Conservation (phyloP, 1,284 basidiomycete genomes). For the Butyriboletus appendiculatus region DNA sequence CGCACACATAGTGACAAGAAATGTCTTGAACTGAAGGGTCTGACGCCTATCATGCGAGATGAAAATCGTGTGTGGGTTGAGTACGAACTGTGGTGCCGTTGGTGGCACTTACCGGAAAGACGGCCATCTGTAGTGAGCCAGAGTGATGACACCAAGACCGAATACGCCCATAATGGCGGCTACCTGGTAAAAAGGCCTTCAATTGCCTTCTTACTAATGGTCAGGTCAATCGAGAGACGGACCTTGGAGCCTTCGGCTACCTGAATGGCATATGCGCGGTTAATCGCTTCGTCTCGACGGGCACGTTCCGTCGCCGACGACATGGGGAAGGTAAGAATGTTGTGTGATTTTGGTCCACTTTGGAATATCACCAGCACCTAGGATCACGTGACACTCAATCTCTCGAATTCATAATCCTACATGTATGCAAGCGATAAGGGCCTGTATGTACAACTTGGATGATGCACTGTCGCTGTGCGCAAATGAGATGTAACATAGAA, state of each 20-base stretch:
- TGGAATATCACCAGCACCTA: not conserved
- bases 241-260: constrained; percentile 53
- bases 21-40: constrained; percentile 80
- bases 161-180: constrained; percentile 53
- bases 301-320: constrained; percentile 39
- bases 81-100: not conserved
- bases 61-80: not conserved
- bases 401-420: not conserved
- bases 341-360: not conserved
- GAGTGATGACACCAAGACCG: constrained; percentile 60
- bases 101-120: constrained; percentile 58
- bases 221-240: constrained; percentile 10
- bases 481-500: not conserved
- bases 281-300: constrained; percentile 51
- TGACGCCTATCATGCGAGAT: constrained; percentile 54
- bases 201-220: not conserved
- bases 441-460: constrained; percentile 39
- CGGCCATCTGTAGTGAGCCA: constrained; percentile 80
- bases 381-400: not conserved
- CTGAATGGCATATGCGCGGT: constrained; percentile 57
- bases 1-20: constrained; percentile 63
- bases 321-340: constrained; percentile 31
- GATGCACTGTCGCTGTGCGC: constrained; percentile 36
- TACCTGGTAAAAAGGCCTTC: constrained; percentile 45
- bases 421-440: constrained; percentile 22